Percentiles rank a stretch among this genome's conserved stretches.
phyloP scores from a whole-genome alignment of 495 filamentous ascomycete species.

The Copromyces sp. region DNA sequence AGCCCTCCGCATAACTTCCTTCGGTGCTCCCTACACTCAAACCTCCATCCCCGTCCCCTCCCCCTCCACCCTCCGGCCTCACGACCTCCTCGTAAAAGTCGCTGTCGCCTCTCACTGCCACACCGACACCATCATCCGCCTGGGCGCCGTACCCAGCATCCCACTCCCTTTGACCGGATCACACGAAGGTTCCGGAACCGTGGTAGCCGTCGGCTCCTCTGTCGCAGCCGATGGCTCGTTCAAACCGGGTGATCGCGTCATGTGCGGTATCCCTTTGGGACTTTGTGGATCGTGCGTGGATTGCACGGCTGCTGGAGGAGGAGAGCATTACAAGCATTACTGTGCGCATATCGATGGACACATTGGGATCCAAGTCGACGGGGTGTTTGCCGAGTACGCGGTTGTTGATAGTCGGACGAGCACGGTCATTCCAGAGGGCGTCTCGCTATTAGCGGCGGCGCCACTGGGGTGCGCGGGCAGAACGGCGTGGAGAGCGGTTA shows the following conservation, averaged over 20 bases:
- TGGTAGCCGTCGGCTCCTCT: slow-evolving; percentile 36
- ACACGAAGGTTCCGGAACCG: slow-evolving; percentile 49
- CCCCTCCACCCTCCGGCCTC: slow-evolving; percentile 19
- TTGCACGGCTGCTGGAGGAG: slow-evolving; percentile 25
- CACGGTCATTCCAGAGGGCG: slow-evolving; percentile 34
- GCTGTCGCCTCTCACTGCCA: slow-evolving; percentile 51
- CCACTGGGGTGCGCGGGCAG: slow-evolving; percentile 49
- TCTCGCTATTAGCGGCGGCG: slow-evolving; percentile 41
- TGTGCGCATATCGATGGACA: slow-evolving; percentile 23
- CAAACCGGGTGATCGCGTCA: slow-evolving; percentile 37
- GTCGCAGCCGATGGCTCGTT: slow-evolving; percentile 26
- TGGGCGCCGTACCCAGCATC: slow-evolving; percentile 30
- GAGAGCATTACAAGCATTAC: slow-evolving; percentile 36
- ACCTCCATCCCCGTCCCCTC: slow-evolving; percentile 37
- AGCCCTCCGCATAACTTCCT: slow-evolving; percentile 19
- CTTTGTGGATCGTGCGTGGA: slow-evolving; percentile 40
- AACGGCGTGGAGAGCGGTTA: slow-evolving; percentile 43
- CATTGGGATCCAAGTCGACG: slow-evolving; percentile 37
- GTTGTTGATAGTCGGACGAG: slow-evolving; percentile 35
- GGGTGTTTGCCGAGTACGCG: slow-evolving; percentile 45
- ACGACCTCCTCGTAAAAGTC: slow-evolving; percentile 49
- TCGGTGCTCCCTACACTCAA: slow-evolving; percentile 42
- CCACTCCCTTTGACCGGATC: slow-evolving; percentile 43
- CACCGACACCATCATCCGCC: slow-evolving; percentile 44
- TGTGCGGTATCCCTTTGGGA: slow-evolving; percentile 37